These are phyloP conservation scores for Carex myosuroides DNA, from an alignment of 176 grass and related monocot species.

Conservation along the genomic window DNA sequence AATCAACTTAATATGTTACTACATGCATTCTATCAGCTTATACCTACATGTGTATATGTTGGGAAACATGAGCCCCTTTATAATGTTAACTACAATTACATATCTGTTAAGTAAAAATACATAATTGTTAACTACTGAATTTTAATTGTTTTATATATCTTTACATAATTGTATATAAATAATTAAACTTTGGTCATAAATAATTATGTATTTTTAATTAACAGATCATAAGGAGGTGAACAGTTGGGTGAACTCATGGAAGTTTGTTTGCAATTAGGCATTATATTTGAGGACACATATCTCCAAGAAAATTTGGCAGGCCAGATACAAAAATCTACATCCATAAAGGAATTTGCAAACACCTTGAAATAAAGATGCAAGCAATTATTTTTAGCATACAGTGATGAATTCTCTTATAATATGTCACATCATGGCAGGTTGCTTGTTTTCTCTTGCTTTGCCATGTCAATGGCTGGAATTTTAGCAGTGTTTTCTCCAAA, in stretches of 20 bases:
- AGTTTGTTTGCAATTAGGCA: too few species aligned
- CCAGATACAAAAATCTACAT: background rate
- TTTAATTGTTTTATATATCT: too few species aligned
- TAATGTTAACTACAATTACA: too few species aligned
- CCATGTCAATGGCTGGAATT: conserved; percentile 53
- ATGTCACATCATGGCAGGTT: conserved; percentile 23
- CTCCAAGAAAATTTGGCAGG: background rate
- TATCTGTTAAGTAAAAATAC: too few species aligned
- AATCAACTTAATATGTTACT: background rate
- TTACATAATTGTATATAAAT: too few species aligned
- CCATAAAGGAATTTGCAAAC: background rate
- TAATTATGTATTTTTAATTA: too few species aligned
- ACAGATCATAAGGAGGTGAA: too few species aligned
- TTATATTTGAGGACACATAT: too few species aligned
- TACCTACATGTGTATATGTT: background rate
- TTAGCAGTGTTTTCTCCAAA: conserved; percentile 52
- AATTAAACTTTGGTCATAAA: too few species aligned
- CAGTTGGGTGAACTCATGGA: too few species aligned
- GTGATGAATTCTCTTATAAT: background rate
- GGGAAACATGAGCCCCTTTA: too few species aligned
- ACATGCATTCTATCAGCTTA: background rate
- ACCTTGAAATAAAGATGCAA: background rate
- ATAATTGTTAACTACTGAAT: too few species aligned
- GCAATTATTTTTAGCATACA: background rate
- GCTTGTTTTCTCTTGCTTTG: conserved; percentile 40